Conservation (phyloP, 2,329 filamentous ascomycete species). For the Ilyonectria sp. region DNA sequence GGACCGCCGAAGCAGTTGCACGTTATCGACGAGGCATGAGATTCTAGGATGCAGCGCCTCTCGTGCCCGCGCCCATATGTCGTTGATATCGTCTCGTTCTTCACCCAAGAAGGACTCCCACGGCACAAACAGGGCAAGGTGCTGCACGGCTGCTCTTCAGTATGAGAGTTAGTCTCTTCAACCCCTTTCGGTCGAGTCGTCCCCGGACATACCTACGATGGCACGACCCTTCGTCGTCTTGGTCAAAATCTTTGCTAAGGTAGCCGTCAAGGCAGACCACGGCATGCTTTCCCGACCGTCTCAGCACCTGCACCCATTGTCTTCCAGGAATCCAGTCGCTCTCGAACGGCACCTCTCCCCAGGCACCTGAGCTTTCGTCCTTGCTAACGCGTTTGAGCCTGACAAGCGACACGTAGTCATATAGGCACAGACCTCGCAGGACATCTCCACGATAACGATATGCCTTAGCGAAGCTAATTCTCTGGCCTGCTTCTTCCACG, state of each 20-base stretch:
- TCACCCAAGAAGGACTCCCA: not conserved
- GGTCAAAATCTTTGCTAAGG: not conserved
- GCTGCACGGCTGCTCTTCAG: not conserved
- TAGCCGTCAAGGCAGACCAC: too few species aligned
- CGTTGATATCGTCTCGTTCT: not conserved
- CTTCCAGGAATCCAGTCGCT: not conserved
- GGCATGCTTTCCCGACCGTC: too few species aligned
- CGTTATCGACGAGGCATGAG: not conserved
- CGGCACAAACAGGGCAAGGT: not conserved
- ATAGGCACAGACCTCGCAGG: not conserved
- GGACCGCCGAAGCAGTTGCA: not conserved
- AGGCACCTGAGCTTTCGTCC: not conserved
- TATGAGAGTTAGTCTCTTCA: not conserved
- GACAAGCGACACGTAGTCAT: not conserved
- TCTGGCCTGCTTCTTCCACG: too few species aligned
- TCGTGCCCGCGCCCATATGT: not conserved
- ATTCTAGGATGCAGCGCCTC: not conserved
- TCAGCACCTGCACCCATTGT: too few species aligned
- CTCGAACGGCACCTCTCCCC: conserved; percentile 4
- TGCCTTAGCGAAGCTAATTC: not conserved
- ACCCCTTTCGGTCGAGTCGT: not conserved
- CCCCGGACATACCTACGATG: not conserved
- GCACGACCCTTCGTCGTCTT: not conserved
- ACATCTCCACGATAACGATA: not conserved
- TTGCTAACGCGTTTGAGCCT: not conserved